These are phyloP conservation scores for Tetrapisispora namnaoensis DNA, from an alignment of 805 yeast species.

Conservation along the genomic window DNA sequence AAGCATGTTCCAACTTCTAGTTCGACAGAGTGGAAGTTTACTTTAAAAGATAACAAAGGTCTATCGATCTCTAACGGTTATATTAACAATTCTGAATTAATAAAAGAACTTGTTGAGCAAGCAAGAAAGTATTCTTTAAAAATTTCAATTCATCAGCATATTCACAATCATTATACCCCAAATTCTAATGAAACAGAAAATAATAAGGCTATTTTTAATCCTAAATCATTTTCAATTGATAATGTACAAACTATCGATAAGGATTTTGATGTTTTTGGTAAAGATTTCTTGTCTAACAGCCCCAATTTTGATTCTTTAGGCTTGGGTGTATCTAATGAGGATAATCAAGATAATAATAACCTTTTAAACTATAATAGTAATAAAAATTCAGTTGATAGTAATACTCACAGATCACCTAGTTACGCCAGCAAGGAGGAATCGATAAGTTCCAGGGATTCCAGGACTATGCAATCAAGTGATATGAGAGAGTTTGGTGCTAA, in stretches of 20 bases:
- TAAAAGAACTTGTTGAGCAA: constrained; percentile 46
- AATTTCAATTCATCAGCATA: constrained; percentile 75
- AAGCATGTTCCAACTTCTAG: constrained; percentile 5
- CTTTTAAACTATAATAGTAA: neutral
- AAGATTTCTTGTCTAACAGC: constrained; percentile 14
- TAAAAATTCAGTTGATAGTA: neutral
- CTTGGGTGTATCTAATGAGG: constrained; percentile 12
- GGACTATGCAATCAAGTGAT: constrained; percentile 18
- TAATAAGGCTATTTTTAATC: neutral
- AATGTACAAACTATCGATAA: neutral
- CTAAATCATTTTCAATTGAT: neutral
- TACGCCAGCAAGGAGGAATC: constrained; percentile 3
- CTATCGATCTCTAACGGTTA: constrained; percentile 41
- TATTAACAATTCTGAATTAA: constrained; percentile 45
- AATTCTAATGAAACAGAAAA: neutral
- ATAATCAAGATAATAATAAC: constrained; percentile 2
- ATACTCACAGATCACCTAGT: neutral
- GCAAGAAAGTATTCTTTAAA: constrained; percentile 49
- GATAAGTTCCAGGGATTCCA: constrained; percentile 15
- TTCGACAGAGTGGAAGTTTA: constrained; percentile 54
- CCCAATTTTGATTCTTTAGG: constrained; percentile 15
- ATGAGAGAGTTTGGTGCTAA: constrained; percentile 41
- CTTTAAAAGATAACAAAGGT: constrained; percentile 38
- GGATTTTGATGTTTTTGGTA: constrained; percentile 1
- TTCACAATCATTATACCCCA: constrained; percentile 58